phyloP scores from a whole-genome alignment of 495 filamentous ascomycete species.

The Aspergillus asperescens region DNA sequence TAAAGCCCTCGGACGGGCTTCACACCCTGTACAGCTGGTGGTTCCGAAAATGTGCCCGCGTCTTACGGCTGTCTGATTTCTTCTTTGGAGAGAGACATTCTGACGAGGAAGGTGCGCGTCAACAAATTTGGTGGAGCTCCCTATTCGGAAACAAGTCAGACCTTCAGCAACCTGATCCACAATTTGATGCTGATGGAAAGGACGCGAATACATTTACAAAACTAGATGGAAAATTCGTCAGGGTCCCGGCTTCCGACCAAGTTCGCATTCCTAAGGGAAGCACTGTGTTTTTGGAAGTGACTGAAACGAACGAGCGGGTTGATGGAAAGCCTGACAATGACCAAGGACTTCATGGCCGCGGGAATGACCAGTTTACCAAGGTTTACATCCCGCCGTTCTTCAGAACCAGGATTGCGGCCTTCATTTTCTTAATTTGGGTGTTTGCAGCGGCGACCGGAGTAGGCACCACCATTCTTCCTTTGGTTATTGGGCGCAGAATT shows the following conservation, averaged over 20 bases:
- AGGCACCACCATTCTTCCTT: constrained; percentile 77
- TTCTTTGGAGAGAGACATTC: constrained; percentile 75
- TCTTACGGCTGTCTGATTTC: constrained; percentile 80
- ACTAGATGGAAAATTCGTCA: constrained; percentile 78
- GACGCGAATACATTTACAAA: constrained; percentile 49
- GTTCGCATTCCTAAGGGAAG: constrained; percentile 85
- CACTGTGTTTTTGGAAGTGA: constrained; percentile 74
- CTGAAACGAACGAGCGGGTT: constrained; percentile 59
- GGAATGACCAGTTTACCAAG: constrained; percentile 63
- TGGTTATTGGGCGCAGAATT: constrained; percentile 75
- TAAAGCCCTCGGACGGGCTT: constrained; percentile 78
- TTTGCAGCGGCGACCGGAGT: constrained; percentile 94
- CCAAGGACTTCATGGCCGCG: constrained; percentile 58
- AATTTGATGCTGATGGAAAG: constrained; percentile 27
- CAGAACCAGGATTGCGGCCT: constrained; percentile 68
- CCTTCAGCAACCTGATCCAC: constrained; percentile 40
- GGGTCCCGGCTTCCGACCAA: constrained; percentile 86
- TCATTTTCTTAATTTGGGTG: constrained; percentile 86
- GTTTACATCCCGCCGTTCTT: constrained; percentile 91
- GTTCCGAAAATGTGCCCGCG: constrained; percentile 82
- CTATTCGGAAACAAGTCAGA: constrained; percentile 44
- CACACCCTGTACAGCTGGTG: constrained; percentile 90
- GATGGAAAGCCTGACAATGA: constrained; percentile 58
- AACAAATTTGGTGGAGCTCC: constrained; percentile 49
- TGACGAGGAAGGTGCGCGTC: constrained; percentile 75